These are phyloP conservation scores for Takashimella koratensis DNA, from an alignment of 1,284 basidiomycete genomes.

Conservation along the genomic window DNA sequence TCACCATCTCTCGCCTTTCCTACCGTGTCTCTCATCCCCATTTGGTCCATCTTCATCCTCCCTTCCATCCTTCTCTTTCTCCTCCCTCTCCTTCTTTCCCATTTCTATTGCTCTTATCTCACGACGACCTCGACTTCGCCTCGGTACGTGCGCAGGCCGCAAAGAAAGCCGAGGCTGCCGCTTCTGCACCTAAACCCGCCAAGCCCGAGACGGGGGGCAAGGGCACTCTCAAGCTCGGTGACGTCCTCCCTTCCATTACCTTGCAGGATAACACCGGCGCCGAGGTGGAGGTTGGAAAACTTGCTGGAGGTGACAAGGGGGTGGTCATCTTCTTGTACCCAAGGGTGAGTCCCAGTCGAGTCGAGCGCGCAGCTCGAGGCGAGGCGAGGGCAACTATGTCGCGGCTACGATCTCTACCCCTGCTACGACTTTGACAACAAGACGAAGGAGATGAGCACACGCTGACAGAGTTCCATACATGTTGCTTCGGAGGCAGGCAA, in stretches of 20 bases:
- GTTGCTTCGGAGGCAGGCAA: too few relatives aligned
- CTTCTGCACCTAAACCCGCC: conserved; percentile 2
- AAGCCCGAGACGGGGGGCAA: conserved; percentile 14
- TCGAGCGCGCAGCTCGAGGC: too few relatives aligned
- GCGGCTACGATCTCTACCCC: too few relatives aligned
- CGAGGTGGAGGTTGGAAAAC: conserved; percentile 44
- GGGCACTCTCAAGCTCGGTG: conserved; percentile 63
- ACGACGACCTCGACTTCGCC: too few relatives aligned
- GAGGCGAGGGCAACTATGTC: too few relatives aligned
- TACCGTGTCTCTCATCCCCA: too few relatives aligned
- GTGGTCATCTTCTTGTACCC: conserved; percentile 71
- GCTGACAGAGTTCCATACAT: too few relatives aligned
- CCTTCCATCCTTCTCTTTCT: not conserved
- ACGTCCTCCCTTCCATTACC: conserved; percentile 66
- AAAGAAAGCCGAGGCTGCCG: conserved; percentile 19
- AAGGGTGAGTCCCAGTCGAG: conserved; percentile 30
- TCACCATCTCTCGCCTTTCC: not conserved
- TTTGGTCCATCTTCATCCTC: conserved; percentile 7
- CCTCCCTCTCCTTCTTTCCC: not conserved
- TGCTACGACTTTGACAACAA: too few relatives aligned
- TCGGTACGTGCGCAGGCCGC: too few relatives aligned
- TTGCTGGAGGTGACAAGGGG: conserved; percentile 59
- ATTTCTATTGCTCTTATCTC: too few relatives aligned
- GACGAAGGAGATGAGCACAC: too few relatives aligned
- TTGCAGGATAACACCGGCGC: conserved; percentile 61